Evolutionary conservation across 306 rosid genomes (phyloP).

Genomic region (Cucurbita pepo): DNA sequence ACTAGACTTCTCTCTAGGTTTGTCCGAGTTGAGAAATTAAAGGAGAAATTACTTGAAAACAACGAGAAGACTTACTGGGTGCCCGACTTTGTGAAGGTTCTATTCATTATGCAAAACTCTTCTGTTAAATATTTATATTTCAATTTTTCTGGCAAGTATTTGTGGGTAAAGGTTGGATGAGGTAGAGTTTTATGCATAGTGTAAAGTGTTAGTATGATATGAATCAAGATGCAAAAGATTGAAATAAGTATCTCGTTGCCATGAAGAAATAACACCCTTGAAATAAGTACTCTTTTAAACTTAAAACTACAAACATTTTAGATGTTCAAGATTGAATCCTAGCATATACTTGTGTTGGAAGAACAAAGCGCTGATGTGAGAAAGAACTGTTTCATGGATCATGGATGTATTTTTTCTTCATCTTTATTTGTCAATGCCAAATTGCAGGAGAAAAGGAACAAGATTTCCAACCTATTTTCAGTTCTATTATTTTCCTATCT

Average conservation of each 20-base stretch:
- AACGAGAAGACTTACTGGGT: conserved; percentile 88
- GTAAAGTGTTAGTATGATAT: too few species aligned
- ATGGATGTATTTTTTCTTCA: not conserved
- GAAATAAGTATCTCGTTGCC: too few species aligned
- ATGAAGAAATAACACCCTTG: too few species aligned
- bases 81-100: conserved; percentile 95
- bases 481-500: not conserved
- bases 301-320: not conserved
- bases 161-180: too few species aligned
- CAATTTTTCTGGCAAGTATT: not conserved
- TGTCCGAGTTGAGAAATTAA: conserved; percentile 68
- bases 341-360: not conserved
- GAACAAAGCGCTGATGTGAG: not conserved
- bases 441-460: conserved; percentile 40
- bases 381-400: not conserved
- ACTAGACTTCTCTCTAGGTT: conserved; percentile 35
- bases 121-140: not conserved
- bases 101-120: not conserved
- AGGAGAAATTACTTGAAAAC: conserved; percentile 72
- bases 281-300: not conserved
- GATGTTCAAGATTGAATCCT: not conserved
- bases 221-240: too few species aligned
- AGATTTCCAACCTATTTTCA: not conserved
- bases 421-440: not conserved
- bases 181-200: too few species aligned